Base-by-base conservation (phyloP, 306 rosid species). In the Fagus sylvatica region DNA sequence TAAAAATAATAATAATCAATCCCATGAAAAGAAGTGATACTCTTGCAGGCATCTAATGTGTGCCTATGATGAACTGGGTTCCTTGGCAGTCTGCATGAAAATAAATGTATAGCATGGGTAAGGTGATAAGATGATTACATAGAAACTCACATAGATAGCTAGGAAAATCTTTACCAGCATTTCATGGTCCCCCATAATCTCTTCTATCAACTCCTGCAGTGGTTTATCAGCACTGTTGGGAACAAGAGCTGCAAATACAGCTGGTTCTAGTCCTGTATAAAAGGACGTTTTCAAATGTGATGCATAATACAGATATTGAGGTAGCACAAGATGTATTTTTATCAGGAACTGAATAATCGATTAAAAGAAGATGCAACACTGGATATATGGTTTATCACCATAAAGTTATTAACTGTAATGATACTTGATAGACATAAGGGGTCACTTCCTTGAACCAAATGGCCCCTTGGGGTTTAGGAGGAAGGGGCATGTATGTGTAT, bases 161-260 rank as follows among this genome's bases (percentile, higher is more conserved):
- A 46, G 70, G 28, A 69, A 41, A 55, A 53, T 76, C 93, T 34
- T 64, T 81, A 95, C 98, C 85, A 92, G 72, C 90, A 78, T 84
- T 87, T 92, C 90, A 85, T 95, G 93, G 78, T 95, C 98, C 42
- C 91, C 98, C 85, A 85, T 77, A 59, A 92, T 84, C 84, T 95
- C 98, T 48, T 87, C 97, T 75, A 92, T 89, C 72, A 95, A 82
- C 84, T 89, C 97, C 54, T 78, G 71, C 66, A 95, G 74, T 22
- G 90, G 91, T 86, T 89, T 88, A 57, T 92, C 80, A 2, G 98
- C 97, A 62, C 93, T 88, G 86, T 95, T 89, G 15, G 98, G 98
- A 82, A 95, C 98, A 82, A 95, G 97, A 36, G 98, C 98, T 0
- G 98, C 97, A 80, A 91, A 95, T 9, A 91, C 89, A 62, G 97